Evolutionary conservation across 2,329 filamentous ascomycete species (phyloP).

Genomic region (Pseudofabraea citricarpa): DNA sequence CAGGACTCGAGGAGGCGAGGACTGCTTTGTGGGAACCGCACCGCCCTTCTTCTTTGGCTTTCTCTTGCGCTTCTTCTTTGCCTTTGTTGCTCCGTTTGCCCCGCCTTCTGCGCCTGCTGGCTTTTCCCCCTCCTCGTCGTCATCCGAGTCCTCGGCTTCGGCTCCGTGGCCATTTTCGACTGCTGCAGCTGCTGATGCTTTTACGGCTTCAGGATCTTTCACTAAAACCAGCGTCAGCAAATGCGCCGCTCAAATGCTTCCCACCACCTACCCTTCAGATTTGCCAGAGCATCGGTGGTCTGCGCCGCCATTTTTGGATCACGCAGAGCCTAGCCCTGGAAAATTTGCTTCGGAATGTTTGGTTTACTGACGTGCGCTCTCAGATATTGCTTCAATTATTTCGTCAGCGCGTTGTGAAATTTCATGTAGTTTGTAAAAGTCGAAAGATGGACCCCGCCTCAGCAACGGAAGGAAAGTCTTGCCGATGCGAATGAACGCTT

Average conservation of each 20-base stretch:
- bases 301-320: conserved; percentile 23
- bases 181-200: conserved; percentile 20
- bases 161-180: conserved; percentile 17
- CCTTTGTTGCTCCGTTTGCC: conserved; percentile 37
- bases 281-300: conserved; percentile 78
- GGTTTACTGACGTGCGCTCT: too few species aligned
- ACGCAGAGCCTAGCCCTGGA: conserved; percentile 3
- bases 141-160: conserved; percentile 44
- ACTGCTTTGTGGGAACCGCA: conserved; percentile 65
- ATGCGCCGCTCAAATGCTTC: conserved; percentile 1
- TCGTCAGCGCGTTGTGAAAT: too few species aligned
- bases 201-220: conserved; percentile 24
- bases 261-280: conserved; percentile 83
- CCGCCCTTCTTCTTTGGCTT: conserved; percentile 73
- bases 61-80: conserved; percentile 69
- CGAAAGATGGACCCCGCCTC: background rate
- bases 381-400: too few species aligned
- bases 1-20: conserved; percentile 70
- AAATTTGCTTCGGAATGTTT: too few species aligned
- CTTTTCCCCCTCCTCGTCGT: conserved; percentile 45
- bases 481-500: too few species aligned
- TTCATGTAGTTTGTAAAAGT: too few species aligned
- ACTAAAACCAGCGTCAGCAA: conserved; percentile 15
- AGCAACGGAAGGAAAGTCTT: background rate
- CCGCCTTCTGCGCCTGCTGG: conserved; percentile 30